Evolutionary conservation across 31 red algal genomes (phyloP).

Genomic region (Endocladia muricata): DNA sequence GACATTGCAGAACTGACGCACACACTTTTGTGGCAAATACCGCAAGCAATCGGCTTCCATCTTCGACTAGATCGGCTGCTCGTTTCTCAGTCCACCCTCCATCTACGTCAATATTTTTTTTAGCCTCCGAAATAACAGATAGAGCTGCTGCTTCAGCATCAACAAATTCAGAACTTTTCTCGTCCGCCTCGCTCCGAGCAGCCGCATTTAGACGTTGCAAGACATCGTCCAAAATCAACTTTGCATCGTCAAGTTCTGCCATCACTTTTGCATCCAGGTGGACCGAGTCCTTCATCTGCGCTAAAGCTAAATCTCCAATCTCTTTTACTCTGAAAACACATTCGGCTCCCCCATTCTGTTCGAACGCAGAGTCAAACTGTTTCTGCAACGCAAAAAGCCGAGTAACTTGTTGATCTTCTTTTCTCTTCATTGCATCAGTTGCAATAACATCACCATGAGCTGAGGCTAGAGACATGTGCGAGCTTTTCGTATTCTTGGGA

Average conservation of each 20-base stretch:
- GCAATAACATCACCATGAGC: no score
- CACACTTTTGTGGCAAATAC: conserved; percentile 42
- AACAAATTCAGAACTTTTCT: background rate
- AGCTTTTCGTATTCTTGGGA: no score
- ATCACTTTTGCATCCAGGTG: background rate
- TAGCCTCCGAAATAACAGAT: conserved; percentile 26
- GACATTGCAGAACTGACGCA: conserved; percentile 19
- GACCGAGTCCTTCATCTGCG: background rate
- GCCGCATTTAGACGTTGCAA: conserved; percentile 12
- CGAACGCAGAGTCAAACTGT: background rate
- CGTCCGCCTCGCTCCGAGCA: background rate
- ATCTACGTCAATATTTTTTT: background rate
- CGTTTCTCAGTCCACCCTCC: background rate
- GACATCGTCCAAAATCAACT: conserved; percentile 21
- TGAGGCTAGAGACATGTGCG: no score
- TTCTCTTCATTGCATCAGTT: no score
- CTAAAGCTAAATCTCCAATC: conserved; percentile 3
- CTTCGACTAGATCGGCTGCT: conserved; percentile 3
- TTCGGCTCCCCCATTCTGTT: conserved; percentile 9
- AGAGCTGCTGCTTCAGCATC: conserved; percentile 14
- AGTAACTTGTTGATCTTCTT: background rate
- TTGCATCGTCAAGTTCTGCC: conserved; percentile 10
- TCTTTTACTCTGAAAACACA: background rate
- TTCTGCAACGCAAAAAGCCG: background rate
- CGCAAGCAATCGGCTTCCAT: conserved; percentile 30